These are phyloP conservation scores for Erysimum cheiranthoides DNA, from an alignment of 345 rosid genomes.

Conservation along the genomic window DNA sequence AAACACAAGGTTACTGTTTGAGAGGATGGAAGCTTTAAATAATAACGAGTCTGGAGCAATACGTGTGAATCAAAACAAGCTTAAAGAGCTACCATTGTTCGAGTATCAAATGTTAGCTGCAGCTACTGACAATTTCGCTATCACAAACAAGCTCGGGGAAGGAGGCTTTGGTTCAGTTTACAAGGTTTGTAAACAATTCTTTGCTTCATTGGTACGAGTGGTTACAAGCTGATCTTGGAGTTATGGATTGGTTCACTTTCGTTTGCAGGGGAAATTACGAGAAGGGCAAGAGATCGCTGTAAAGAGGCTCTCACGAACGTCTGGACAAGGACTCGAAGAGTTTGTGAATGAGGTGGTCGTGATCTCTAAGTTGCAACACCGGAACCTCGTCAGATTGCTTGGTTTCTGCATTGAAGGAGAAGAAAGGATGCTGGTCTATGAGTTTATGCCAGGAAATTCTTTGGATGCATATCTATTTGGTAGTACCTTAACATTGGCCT, in stretches of 20 bases:
- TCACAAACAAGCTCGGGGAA: slow-evolving; percentile 50
- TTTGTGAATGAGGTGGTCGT: slow-evolving; percentile 61
- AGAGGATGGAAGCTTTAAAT: slow-evolving; percentile 40
- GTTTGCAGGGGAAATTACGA: slow-evolving; percentile 52
- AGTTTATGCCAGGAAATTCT: slow-evolving; percentile 49
- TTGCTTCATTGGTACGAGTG: neutral
- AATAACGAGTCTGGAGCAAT: slow-evolving; percentile 22
- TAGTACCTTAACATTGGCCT: slow-evolving; percentile 14
- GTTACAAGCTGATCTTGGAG: slow-evolving; percentile 4
- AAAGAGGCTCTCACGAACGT: slow-evolving; percentile 57
- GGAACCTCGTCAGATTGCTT: slow-evolving; percentile 60
- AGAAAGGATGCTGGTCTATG: slow-evolving; percentile 63
- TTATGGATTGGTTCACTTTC: neutral
- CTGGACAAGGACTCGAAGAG: slow-evolving; percentile 62
- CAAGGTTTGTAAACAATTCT: slow-evolving; percentile 19
- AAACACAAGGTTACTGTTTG: slow-evolving; percentile 19
- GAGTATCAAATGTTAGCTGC: slow-evolving; percentile 48
- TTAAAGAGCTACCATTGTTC: slow-evolving; percentile 44
- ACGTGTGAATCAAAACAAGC: slow-evolving; percentile 42
- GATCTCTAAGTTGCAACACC: slow-evolving; percentile 65
- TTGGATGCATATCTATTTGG: slow-evolving; percentile 50
- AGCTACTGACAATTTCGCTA: slow-evolving; percentile 48
- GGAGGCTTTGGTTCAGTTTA: slow-evolving; percentile 57
- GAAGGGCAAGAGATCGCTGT: slow-evolving; percentile 60
- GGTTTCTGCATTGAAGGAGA: slow-evolving; percentile 63